Conservation (phyloP, 1,139 yeast species). For the Trichomonascaceae sp. region DNA sequence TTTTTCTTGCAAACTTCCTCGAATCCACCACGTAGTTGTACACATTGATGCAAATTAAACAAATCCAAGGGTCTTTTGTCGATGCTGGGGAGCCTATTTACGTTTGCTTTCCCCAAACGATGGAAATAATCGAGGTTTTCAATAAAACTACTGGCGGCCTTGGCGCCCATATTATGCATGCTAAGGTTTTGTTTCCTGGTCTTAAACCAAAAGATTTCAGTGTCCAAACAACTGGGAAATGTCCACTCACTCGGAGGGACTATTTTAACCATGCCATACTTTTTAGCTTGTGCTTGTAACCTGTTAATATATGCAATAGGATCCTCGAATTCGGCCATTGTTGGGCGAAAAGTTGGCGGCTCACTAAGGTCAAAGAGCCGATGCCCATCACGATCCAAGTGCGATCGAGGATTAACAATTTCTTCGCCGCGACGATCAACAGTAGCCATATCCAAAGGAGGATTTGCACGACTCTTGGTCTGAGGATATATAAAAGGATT, state of each 20-base stretch:
- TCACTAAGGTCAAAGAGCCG: constrained; percentile 29
- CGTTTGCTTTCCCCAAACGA: constrained; percentile 23
- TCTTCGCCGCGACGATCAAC: constrained; percentile 18
- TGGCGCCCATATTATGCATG: constrained; percentile 29
- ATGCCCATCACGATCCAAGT: constrained; percentile 2
- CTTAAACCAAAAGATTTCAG: constrained; percentile 47
- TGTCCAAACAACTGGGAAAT: constrained; percentile 39
- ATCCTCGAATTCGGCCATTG: constrained; percentile 42
- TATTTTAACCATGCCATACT: constrained; percentile 69
- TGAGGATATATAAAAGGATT: constrained; percentile 40
- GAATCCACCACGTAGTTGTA: constrained; percentile 35
- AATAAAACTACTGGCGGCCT: constrained; percentile 27
- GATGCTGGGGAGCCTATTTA: constrained; percentile 31
- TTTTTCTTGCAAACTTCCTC: constrained; percentile 36
- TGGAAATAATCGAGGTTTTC: constrained; percentile 32
- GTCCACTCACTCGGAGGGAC: constrained; percentile 43
- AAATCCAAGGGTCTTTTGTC: constrained; percentile 37
- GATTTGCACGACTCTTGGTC: constrained; percentile 37
- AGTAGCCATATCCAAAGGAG: constrained; percentile 38
- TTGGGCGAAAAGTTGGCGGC: constrained; percentile 45
- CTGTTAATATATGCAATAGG: constrained; percentile 33
- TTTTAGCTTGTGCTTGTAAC: constrained; percentile 37
- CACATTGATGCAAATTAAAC: constrained; percentile 32
- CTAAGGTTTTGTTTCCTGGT: constrained; percentile 47
- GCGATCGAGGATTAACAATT: constrained; percentile 4